A percentile compares a stretch with the other conserved stretches of the same genome.
Evolutionary conservation across 163 green algal species (phyloP).

Genomic region (Scenedesmus sp.): DNA sequence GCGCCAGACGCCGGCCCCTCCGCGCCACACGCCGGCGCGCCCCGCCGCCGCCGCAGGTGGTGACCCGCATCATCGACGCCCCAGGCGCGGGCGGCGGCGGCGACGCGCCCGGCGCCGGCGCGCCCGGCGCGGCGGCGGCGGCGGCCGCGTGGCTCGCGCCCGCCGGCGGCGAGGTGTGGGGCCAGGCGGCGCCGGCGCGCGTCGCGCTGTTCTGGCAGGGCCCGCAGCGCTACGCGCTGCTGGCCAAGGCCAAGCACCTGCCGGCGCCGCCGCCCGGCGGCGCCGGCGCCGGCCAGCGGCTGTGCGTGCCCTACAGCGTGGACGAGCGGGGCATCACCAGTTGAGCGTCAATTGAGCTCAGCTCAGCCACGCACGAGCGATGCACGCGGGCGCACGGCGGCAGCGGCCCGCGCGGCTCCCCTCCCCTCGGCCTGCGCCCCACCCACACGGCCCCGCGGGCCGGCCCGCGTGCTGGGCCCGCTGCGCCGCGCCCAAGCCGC

Average conservation of each 20-base stretch:
- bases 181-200: conserved; percentile 83
- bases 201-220: conserved; percentile 90
- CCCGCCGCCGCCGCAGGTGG: no score
- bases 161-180: conserved; percentile 84
- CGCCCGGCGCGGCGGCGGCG: conserved; percentile 12
- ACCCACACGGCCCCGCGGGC: no score
- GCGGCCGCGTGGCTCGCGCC: conserved; percentile 30
- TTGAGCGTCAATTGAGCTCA: no score
- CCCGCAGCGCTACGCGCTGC: conserved; percentile 57
- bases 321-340: neutral
- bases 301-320: conserved; percentile 34
- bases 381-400: no score
- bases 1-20: conserved; percentile 62
- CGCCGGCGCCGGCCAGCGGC: conserved; percentile 3
- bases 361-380: no score
- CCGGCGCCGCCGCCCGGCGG: conserved; percentile 34
- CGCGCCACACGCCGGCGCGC: no score
- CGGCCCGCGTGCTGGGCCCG: no score
- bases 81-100: neutral
- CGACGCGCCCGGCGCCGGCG: neutral
- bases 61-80: neutral
- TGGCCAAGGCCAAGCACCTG: conserved; percentile 74
- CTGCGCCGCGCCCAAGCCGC: no score
- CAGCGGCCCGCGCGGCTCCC: neutral
- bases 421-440: no score